Evolutionary conservation across 2,329 filamentous ascomycete species (phyloP).

Genomic region (Alternaria triticimaculans): DNA sequence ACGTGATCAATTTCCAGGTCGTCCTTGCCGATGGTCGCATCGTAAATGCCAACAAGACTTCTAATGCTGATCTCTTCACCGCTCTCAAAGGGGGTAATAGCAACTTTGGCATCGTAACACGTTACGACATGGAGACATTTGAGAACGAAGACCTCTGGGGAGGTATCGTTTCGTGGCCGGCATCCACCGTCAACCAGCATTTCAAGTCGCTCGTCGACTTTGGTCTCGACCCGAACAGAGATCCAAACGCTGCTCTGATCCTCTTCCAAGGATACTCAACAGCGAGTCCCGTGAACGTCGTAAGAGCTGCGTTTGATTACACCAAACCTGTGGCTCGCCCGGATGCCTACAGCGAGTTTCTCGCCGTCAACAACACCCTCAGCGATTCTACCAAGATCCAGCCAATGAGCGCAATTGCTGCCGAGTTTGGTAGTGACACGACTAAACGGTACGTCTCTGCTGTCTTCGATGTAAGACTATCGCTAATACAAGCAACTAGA

Average conservation of each 20-base stretch:
- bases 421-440: neutral
- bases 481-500: neutral
- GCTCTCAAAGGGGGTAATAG: constrained; percentile 40
- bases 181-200: constrained; percentile 10
- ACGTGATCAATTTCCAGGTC: constrained; percentile 38
- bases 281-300: neutral
- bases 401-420: neutral
- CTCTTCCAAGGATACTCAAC: neutral
- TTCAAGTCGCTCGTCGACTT: constrained; percentile 18
- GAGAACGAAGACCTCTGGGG: constrained; percentile 32
- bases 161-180: constrained; percentile 12
- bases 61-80: constrained; percentile 48
- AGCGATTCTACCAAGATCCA: neutral
- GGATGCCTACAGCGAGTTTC: neutral
- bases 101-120: constrained; percentile 37
- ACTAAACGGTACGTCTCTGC: neutral
- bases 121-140: constrained; percentile 25
- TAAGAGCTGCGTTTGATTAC: neutral
- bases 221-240: constrained; percentile 11
- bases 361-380: neutral
- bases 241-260: constrained; percentile 24
- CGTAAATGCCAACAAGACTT: constrained; percentile 44
- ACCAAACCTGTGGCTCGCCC: neutral
- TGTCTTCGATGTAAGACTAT: neutral
- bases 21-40: constrained; percentile 46